phyloP scores from a whole-genome alignment of 176 grass and related monocot species.

The Olyra latifolia region DNA sequence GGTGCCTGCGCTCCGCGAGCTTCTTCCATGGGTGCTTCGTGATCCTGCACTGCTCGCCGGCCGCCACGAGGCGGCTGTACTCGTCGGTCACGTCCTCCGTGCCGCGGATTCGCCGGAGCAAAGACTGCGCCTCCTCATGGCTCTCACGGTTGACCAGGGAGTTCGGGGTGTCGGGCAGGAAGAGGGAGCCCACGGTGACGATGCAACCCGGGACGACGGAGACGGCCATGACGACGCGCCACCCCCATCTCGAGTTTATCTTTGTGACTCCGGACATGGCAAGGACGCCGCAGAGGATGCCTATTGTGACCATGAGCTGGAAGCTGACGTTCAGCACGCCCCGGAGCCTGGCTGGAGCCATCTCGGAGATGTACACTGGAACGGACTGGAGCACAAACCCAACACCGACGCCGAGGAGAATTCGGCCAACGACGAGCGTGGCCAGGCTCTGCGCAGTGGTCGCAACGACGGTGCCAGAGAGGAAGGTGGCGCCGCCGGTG shows the following conservation, averaged over 20 bases:
- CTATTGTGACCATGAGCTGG: constrained; percentile 39
- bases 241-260: constrained; percentile 4
- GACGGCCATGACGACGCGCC: constrained; percentile 25
- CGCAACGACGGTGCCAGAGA: constrained; percentile 49
- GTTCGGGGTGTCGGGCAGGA: constrained; percentile 44
- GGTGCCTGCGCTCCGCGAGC: constrained; percentile 12
- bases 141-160: constrained; percentile 32
- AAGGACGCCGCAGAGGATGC: constrained; percentile 18
- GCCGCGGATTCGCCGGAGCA: constrained; percentile 29
- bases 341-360: constrained; percentile 23
- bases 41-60: neutral
- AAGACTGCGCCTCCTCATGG: neutral
- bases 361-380: constrained; percentile 31
- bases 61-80: constrained; percentile 8
- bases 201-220: constrained; percentile 2
- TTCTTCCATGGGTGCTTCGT: constrained; percentile 13
- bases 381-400: constrained; percentile 54
- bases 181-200: constrained; percentile 18
- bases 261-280: neutral
- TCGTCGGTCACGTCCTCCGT: constrained; percentile 16
- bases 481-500: constrained; percentile 47
- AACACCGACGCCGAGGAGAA: constrained; percentile 65
- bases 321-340: constrained; percentile 40
- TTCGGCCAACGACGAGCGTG: constrained; percentile 73
- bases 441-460: constrained; percentile 36